Evolutionary conservation across 306 rosid genomes (phyloP).

Genomic region (Gleditsia sinensis): DNA sequence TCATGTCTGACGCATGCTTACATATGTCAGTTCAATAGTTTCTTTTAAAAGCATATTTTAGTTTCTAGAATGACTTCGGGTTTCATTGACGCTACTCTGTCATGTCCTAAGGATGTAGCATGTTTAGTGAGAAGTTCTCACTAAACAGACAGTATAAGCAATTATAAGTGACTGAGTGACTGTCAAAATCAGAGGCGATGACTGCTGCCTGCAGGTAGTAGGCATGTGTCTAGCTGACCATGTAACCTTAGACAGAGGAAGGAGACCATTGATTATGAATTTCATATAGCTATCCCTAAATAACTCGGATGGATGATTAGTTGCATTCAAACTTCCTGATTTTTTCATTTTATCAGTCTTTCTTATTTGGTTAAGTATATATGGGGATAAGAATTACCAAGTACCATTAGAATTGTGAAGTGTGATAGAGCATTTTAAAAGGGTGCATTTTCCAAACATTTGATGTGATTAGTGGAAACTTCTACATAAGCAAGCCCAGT

Average conservation of each 20-base stretch:
- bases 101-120: neutral
- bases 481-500: neutral
- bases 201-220: conserved; percentile 15
- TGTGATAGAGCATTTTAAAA: neutral
- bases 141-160: neutral
- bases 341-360: neutral
- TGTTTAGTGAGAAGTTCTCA: neutral
- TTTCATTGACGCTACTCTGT: neutral
- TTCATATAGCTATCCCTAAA: neutral
- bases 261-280: conserved; percentile 11
- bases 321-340: conserved; percentile 2
- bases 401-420: neutral
- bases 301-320: neutral
- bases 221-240: neutral
- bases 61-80: neutral
- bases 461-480: conserved; percentile 2
- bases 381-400: neutral
- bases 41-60: neutral
- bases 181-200: conserved; percentile 4
- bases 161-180: neutral
- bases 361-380: neutral
- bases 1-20: neutral
- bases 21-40: neutral
- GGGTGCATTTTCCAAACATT: neutral
- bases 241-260: neutral